Base-by-base conservation (phyloP, 306 rosid species). In the Prinsepia uniflora region DNA sequence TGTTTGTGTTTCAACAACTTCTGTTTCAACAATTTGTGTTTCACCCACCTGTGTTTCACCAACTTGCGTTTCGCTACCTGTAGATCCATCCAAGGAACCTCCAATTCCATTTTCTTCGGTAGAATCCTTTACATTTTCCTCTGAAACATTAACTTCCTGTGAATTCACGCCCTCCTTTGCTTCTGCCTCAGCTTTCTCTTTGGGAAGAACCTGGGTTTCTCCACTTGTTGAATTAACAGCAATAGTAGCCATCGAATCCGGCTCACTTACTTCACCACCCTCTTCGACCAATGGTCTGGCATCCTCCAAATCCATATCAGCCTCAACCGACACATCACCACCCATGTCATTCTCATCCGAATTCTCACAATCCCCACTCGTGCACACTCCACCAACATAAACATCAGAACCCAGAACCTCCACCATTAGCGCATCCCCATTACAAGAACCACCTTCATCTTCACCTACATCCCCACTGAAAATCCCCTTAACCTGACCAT, bases 371-470 rank as follows among this genome's bases (percentile, higher is more conserved):
- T 72, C 70, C 41, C 71, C 84, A 70, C 74, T 79, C n/a, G 88
- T 81, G 71, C 91, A 89, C 72, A 91, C 96, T 58, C 93, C 97
- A 76, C 91, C 96, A 78, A 87, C 85, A 79, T 82, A 91, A 75
- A 91, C 82, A 80, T 84, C 87, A 61, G 96, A 81, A 73, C 90
- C 96, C 68, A 87, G 80, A 59, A 89, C 96, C 84, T 86, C 92
- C 74, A 89, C 85, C 93, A 89, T 83, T 73, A 89, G 62, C 47
- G 87, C 98, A 70, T 79, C 86, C 79, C 92, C 96, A 83, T 83
- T 84, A 79, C 96, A 87, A 65, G 62, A 64, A 54, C 76, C 89
- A 53, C 76, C 79, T 63, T 60, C 85, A 46, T 56, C 84, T 41
- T 78, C 82, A 67, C 50, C 79, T 34, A 77, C 2, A 57, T 57